Evolutionary conservation across 257 asterid species (phyloP), one percentile per base, ranked within the genome.

Genomic region (Fraxinus anomala): DNA sequence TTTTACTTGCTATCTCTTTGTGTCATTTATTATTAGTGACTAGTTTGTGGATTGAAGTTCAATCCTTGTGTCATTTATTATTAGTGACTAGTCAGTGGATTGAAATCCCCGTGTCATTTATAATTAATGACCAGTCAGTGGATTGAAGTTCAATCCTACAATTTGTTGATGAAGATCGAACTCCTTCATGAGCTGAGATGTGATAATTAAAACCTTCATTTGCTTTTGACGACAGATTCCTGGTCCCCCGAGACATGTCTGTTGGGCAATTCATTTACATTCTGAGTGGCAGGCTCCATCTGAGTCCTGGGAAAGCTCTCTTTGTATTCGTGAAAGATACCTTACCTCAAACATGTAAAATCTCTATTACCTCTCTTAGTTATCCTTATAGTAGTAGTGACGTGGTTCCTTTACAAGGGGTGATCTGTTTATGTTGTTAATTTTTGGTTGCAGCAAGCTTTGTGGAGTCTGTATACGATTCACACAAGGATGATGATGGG

Each of bases 211-310:
- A 51, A 68, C 70, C 37, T 12, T 66, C 63, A 40, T 65, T 42
- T 71, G 34, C 3, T 47, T 33, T 37, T 81, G 73, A 37, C 61
- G 2, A 78, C 90, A 94, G 98, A 82, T 94, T 82, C 91, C 90
- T 94, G 81, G 98, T 92, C 68, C 98, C 98, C 19, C 93, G 97
- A 68, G 98, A 94, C 87, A 92, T 92, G 98, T 88, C 97, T 4
- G 88, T 92, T 73, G 97, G 98, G 67, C 98, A 92, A 79, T 94
- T 94, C 68, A 90, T 92, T 82, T 94, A 90, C 85, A 88, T 92
- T 82, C 88, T 94, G 79, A 85, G 92, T 42, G 92, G 87, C 71
- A 90, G 98, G 88, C 97, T 94, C 76, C 97, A 85, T 70, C 84
- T 94, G 84, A 88, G 90, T 76, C 97, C 97, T 1, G 98, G 97